Base-by-base conservation (phyloP, 345 rosid genomes). In the Erodium maritimum region DNA sequence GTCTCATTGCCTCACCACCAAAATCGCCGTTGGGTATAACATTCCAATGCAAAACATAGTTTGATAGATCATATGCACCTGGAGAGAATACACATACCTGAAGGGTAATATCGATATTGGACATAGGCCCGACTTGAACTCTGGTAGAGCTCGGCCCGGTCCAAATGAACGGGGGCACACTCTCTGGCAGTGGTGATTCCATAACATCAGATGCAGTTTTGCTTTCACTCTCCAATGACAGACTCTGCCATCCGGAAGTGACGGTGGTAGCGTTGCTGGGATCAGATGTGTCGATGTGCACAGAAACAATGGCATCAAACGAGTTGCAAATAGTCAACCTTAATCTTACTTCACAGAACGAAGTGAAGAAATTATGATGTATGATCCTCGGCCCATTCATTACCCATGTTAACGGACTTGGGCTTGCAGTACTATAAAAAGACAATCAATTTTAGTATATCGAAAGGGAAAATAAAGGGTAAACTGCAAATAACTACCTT, bases 1-100 rank as follows among this genome's bases (percentile, higher is more conserved):
- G 66, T 48, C 29, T 61, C 9, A 48, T 48, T 61, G 58, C 74
- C 48, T 62, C 77, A 24, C 29, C 67, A 22, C 19, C 86, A 61
- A 60, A 73, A 18, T 54, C 67, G 17, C 17, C 59, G 1, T 17
- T 33, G 2, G 65, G 55, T 19, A 50, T 51, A 23, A 85, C 70
- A 60, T 76, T 83, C 99, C 97, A 93, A 48, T 73, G 73, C 74
- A 93, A 73, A 21, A 57, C 70, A 70, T 90, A 93, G 60, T 79
- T 82, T 19, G 99, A 87, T 3, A 93, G 79, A 64, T 90, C 87
- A 50, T 83, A 87, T n/a, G 78, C 65, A 29, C 99, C 96, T 0
- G 96, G 95, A 56, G 84, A 74, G 61, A 93, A 90, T 61, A 82
- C 67, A 19, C 84, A 85, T 55, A 90, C 67, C 80, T 78, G 79